Evolutionary conservation across 805 yeast genomes (phyloP).

Genomic region (Yamadazyma tumulicola): DNA sequence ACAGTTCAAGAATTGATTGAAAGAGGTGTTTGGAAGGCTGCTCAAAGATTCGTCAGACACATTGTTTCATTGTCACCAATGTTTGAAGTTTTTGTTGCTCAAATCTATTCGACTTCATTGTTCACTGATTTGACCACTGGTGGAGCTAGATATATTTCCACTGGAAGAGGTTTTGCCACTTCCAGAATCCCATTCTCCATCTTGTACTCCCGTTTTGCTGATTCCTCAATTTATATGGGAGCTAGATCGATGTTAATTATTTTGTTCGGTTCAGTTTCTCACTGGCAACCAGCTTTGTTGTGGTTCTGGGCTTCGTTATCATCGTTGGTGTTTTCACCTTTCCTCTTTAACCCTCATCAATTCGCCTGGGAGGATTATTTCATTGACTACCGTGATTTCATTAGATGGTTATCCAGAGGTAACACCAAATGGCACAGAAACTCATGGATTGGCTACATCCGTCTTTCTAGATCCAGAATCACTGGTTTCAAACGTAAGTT

Average conservation of each 20-base stretch:
- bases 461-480: conserved; percentile 77
- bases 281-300: conserved; percentile 89
- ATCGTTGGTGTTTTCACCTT: conserved; percentile 88
- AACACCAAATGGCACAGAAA: conserved; percentile 82
- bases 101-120: conserved; percentile 69
- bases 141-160: conserved; percentile 78
- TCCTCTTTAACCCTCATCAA: conserved; percentile 96
- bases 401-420: conserved; percentile 80
- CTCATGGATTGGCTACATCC: conserved; percentile 83
- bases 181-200: conserved; percentile 62
- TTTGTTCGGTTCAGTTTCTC: conserved; percentile 67
- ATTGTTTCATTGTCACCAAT: conserved; percentile 69
- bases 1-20: conserved; percentile 76
- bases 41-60: conserved; percentile 61
- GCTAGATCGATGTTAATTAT: conserved; percentile 72
- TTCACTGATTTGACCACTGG: conserved; percentile 68
- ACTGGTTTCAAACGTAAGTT: conserved; percentile 85
- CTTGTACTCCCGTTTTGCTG: conserved; percentile 68
- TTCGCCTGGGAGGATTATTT: conserved; percentile 95
- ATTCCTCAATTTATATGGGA: conserved; percentile 81
- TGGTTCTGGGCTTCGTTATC: conserved; percentile 97
- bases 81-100: conserved; percentile 77
- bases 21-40: conserved; percentile 69
- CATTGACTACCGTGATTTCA: conserved; percentile 68
- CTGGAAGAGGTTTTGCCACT: conserved; percentile 82